Base-by-base conservation (phyloP, 1,284 basidiomycete species). In the Austroboletus novae-zelandiae region DNA sequence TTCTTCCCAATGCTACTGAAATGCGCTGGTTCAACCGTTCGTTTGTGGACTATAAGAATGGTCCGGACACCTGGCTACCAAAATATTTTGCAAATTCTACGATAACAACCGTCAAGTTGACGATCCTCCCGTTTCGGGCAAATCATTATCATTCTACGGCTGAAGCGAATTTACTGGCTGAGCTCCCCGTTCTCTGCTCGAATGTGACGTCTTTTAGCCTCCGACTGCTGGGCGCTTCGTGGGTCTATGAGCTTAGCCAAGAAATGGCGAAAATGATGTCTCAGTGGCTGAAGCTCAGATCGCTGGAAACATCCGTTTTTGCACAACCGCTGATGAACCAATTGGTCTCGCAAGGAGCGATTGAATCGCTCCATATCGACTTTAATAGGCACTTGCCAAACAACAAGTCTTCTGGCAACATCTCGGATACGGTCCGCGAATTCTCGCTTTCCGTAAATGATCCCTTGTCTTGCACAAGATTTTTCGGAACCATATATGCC, bases 1-100 rank as follows among this genome's bases (percentile, higher is more conserved):
- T 59, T 41, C 50, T 59, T n/a, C 54, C 57, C 30, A 59, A 57
- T 29, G 11, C 50, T 35, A 45, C 35, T 10, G 32, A 46, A 29
- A 18, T 59, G 5, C 40, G 43, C 14, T 58, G 57, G 57, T 35
- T 25, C 25, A 53, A 57, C 3, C 18, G 3, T 20, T 47, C 46
- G 8, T 9, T 9, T 5, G 10, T 15, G 6, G 10, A 5, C 35
- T 17, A 17, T 8, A 9, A 36, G 17, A 23, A 32, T 8, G 32
- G 47, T 25, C 45, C 58, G 10, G 37, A 14, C 13, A 41, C 62
- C 42, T 51, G 44, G 5, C 27, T 61, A 9, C 20, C 60, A 40
- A 47, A 44, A 32, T 51, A 58, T 40, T 29, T 62, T 23, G 6
- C 41, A 9, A 35, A 51, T 25, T 44, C 47, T 18, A 6, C 40